A percentile compares a stretch with the other conserved stretches of the same genome.
Conservation (phyloP, 2,329 filamentous ascomycete species). For the Aureobasidium sp. region DNA sequence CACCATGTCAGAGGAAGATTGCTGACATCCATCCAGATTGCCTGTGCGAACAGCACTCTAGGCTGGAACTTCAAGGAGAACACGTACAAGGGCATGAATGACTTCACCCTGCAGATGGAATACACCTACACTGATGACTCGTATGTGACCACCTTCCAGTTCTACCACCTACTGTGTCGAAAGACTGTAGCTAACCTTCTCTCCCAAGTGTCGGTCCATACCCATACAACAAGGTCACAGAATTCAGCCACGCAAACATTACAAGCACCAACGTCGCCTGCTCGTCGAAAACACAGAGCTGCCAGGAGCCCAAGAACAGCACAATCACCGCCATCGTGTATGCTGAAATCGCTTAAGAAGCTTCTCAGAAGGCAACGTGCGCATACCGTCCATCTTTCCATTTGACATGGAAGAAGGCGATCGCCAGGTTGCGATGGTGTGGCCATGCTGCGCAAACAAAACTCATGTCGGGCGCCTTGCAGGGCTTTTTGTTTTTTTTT, state of each 20-base stretch:
- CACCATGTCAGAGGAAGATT: not conserved
- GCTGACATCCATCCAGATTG: not conserved
- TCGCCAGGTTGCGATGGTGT: not conserved
- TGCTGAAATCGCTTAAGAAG: not conserved
- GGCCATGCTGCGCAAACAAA: not conserved
- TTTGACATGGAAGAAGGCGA: not conserved
- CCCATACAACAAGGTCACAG: conserved; percentile 5
- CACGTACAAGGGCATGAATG: conserved; percentile 2
- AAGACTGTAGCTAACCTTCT: not conserved
- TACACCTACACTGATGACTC: conserved; percentile 7
- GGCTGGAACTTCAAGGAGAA: conserved; percentile 13
- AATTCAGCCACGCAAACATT: conserved; percentile 5
- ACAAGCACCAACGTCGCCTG: not conserved
- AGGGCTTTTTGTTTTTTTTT: not conserved
- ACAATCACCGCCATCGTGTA: not conserved
- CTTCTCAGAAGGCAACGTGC: not conserved
- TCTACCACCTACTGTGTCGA: too few relatives aligned
- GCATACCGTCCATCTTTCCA: not conserved
- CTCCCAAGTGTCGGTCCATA: not conserved
- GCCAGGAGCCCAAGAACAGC: not conserved
- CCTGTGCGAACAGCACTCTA: conserved; percentile 10
- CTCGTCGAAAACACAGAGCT: not conserved
- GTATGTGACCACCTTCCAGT: not conserved
- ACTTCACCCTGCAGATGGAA: conserved; percentile 11
- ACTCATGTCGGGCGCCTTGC: not conserved